Percentiles rank a stretch among this genome's conserved stretches.
These are phyloP conservation scores for Gaeumannomyces sp. DNA, from an alignment of 2,329 filamentous ascomycete genomes.

Conservation along the genomic window DNA sequence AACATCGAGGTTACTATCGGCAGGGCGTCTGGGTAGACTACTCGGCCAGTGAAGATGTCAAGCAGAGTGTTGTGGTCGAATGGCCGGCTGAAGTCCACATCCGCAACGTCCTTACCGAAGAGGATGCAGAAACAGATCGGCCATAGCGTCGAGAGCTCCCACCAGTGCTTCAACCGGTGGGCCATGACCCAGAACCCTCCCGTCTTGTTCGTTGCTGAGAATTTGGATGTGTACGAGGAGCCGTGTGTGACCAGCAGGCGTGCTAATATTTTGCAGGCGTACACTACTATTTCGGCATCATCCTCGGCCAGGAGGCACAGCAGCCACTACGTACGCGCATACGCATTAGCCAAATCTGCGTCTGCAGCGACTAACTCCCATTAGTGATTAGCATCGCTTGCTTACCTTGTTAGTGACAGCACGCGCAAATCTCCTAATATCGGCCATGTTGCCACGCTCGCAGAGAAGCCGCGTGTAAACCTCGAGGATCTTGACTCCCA, in stretches of 20 bases:
- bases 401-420: conserved; percentile 90
- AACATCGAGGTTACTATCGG: conserved; percentile 81
- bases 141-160: conserved; percentile 82
- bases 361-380: conserved; percentile 85
- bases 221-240: conserved; percentile 74
- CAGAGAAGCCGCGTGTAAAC: conserved; percentile 77
- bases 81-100: conserved; percentile 63
- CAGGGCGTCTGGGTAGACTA: conserved; percentile 72
- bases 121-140: conserved; percentile 81
- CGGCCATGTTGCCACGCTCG: conserved; percentile 58
- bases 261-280: conserved; percentile 76
- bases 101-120: conserved; percentile 75
- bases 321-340: conserved; percentile 60
- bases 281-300: conserved; percentile 73
- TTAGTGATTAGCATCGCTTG: conserved; percentile 52
- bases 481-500: conserved; percentile 68
- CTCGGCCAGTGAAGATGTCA: conserved; percentile 63
- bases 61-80: conserved; percentile 71
- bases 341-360: conserved; percentile 8
- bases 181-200: conserved; percentile 86
- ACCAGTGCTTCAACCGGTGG: conserved; percentile 76
- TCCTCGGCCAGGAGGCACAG: conserved; percentile 85
- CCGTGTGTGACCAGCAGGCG: conserved; percentile 81
- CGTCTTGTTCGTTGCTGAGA: conserved; percentile 59
- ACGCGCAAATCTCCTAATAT: conserved; percentile 81